Evolutionary conservation across 2,329 filamentous ascomycete genomes (phyloP), one percentile per base, ranked within the genome.

Genomic region (Arthrobotrys entomopaga): DNA sequence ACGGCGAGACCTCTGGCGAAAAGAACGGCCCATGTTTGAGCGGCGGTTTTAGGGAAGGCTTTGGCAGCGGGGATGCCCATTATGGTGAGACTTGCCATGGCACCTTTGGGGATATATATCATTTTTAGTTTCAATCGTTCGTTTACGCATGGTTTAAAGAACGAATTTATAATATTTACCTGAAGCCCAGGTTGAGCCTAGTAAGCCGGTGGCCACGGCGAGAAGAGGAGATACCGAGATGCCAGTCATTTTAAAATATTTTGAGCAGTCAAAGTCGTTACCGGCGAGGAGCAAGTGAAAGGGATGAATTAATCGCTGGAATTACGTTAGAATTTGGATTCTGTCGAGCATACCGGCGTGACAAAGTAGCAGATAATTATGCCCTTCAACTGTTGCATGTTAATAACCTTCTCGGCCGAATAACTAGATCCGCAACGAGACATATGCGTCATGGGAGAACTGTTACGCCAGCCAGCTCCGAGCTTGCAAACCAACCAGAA

Each of bases 141-240:
- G 48, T 34, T 4, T 75, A 69, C 43, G 52, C n/a, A 52, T 42
- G 42, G 2, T 34, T 34, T n/a, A n/a, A n/a, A 34, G 6, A 34
- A 34, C 46, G 26, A 7, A 16, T 8, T 3, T 10, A 15, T 38
- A 13, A n/a, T 19, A 34, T 16, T 63, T 52, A 29, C 42, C 40
- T 19, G 42, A 59, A 22, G 49, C 65, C 20, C 46, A 54, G 20
- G 38, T 24, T 58, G 52, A 46, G 40, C 38, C 58, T 38, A 75
- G 50, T 56, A 53, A 54, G 52, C 54, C 69, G 58, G 50, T 58
- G 26, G n/a, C 22, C 10, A 26, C 29, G 60, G 53, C 46, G 53
- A 65, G 26, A 29, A 71, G 58, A 58, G 67, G 3, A 66, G 58
- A 64, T 34, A 49, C 34, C 43, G 53, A 53, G 42, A 56, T 42